Conservation (phyloP, 2,329 filamentous ascomycete genomes). For the Venturia pyrina region DNA sequence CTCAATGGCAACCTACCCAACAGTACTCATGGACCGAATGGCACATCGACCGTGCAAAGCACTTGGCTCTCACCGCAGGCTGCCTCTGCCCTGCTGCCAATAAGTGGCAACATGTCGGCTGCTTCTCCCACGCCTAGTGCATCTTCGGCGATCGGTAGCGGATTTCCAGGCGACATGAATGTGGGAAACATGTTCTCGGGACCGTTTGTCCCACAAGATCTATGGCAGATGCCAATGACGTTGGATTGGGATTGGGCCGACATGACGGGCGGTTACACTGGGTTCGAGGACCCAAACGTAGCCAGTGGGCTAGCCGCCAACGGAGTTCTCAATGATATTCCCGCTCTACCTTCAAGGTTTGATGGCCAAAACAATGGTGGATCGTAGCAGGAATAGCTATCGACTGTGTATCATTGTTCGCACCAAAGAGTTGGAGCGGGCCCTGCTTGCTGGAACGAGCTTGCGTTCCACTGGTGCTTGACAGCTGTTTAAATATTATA, state of each 20-base stretch:
- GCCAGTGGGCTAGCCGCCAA: background rate
- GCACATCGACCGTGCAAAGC: background rate
- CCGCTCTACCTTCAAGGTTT: background rate
- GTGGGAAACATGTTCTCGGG: slow-evolving; percentile 54
- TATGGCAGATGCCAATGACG: slow-evolving; percentile 94
- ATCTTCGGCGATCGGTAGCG: background rate
- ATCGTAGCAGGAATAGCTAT: background rate
- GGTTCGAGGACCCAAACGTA: slow-evolving; percentile 3
- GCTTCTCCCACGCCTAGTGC: background rate
- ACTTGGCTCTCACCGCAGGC: slow-evolving; percentile 2
- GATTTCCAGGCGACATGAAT: slow-evolving; percentile 11
- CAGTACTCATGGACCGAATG: background rate
- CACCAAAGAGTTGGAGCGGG: background rate
- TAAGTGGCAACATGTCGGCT: background rate
- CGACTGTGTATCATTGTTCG: background rate
- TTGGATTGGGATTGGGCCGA: slow-evolving; percentile 79
- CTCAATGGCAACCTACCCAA: background rate
- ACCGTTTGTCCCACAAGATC: slow-evolving; percentile 80
- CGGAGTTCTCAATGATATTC: slow-evolving; percentile 8
- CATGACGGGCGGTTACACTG: slow-evolving; percentile 20
- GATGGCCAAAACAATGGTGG: background rate
- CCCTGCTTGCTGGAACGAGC: background rate
- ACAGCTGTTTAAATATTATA: background rate
- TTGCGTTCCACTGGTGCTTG: background rate
- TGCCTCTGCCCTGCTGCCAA: background rate